Evolutionary conservation across 129 eudicot genomes (phyloP).

Genomic region (Kitagawia praeruptora): DNA sequence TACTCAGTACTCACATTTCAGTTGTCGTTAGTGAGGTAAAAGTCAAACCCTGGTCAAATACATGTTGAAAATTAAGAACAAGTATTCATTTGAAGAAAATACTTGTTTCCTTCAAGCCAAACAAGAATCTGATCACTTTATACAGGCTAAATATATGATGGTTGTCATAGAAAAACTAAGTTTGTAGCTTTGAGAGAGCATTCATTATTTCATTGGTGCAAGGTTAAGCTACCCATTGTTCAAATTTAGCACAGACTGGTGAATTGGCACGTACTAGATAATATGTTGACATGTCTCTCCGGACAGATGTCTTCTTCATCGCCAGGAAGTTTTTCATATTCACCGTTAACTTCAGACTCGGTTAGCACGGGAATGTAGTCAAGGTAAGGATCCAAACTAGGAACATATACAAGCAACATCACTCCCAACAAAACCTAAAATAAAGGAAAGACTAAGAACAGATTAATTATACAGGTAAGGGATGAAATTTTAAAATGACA

Average conservation of each 20-base stretch:
- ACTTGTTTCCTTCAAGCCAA: background rate
- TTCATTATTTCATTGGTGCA: background rate
- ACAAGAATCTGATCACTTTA: background rate
- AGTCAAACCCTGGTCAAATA: background rate
- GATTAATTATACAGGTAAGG: background rate
- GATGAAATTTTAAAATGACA: background rate
- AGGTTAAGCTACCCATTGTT: background rate
- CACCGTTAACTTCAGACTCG: conserved; percentile 39
- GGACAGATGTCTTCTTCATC: conserved; percentile 64
- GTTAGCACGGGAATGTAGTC: conserved; percentile 40
- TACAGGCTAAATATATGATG: background rate
- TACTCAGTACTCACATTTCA: background rate
- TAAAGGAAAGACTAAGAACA: background rate
- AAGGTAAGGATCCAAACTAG: conserved; percentile 60
- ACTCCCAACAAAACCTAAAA: conserved; percentile 59
- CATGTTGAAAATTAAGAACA: background rate
- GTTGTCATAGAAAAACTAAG: background rate
- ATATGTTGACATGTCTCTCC: conserved; percentile 61
- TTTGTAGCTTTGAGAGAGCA: background rate
- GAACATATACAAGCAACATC: conserved; percentile 43
- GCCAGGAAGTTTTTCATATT: conserved; percentile 56
- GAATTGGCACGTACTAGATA: conserved; percentile 52
- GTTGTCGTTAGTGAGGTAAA: background rate
- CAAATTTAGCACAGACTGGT: background rate
- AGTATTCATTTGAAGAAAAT: background rate